Conservation (phyloP, 768 basidiomycete species). For the Coprinellus micaceus region DNA sequence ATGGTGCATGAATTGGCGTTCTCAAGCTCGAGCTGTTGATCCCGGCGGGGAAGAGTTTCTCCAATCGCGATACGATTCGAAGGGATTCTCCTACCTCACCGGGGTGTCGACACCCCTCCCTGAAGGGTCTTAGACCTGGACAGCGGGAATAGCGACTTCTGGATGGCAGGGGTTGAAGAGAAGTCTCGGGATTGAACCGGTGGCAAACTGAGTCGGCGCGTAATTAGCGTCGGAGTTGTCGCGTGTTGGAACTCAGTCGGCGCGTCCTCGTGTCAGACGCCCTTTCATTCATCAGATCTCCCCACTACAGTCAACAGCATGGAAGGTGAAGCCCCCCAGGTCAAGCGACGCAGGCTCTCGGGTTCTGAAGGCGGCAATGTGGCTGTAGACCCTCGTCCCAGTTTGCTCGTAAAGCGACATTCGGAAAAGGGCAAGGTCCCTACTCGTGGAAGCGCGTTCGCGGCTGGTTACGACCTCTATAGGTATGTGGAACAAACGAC, state of each 20-base stretch:
- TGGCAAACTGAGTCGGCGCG: too few relatives aligned
- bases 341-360: conserved; percentile 64
- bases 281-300: conserved; percentile 5
- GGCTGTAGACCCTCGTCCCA: conserved; percentile 35
- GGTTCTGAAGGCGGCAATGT: conserved; percentile 20
- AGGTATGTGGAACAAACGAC: conserved; percentile 47
- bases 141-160: too few relatives aligned
- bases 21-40: too few relatives aligned
- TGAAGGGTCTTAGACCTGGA: too few relatives aligned
- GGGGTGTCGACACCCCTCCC: too few relatives aligned
- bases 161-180: too few relatives aligned
- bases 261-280: conserved; percentile 17
- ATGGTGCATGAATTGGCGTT: too few relatives aligned
- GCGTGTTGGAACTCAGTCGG: conserved; percentile 33
- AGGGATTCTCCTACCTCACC: too few relatives aligned
- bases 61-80: too few relatives aligned
- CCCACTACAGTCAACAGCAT: conserved; percentile 11
- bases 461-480: conserved; percentile 96
- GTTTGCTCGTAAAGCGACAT: conserved; percentile 79
- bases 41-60: too few relatives aligned
- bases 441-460: conserved; percentile 77
- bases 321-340: conserved; percentile 27
- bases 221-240: conserved; percentile 30
- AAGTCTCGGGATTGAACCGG: too few relatives aligned
- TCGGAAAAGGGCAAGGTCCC: conserved; percentile 81